A percentile compares a stretch with the other conserved stretches of the same genome.
These are phyloP conservation scores for Talaromyces sp. DNA, from an alignment of 2,329 filamentous ascomycete genomes.

Conservation along the genomic window DNA sequence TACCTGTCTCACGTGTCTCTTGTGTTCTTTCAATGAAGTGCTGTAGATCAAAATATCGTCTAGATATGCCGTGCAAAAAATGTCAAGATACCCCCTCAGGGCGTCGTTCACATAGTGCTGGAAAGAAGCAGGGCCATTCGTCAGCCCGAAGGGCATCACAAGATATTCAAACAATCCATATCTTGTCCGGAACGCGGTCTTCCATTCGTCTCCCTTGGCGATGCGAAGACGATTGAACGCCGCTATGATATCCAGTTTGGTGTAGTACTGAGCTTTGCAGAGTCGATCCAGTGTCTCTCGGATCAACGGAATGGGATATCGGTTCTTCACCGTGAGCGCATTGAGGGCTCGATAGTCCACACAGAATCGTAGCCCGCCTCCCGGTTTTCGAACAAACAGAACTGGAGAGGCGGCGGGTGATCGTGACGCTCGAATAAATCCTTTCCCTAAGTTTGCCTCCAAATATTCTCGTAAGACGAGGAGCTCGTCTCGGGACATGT, in stretches of 20 bases:
- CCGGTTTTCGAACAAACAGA: background rate
- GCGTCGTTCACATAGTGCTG: background rate
- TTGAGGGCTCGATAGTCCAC: background rate
- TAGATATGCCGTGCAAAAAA: too few species aligned
- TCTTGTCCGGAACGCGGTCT: background rate
- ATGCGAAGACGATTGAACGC: background rate
- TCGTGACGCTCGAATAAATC: background rate
- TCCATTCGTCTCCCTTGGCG: background rate
- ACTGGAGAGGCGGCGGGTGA: background rate
- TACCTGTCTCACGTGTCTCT: too few species aligned
- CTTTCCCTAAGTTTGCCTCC: background rate
- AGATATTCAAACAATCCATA: slow-evolving; percentile 1
- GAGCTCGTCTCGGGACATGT: background rate
- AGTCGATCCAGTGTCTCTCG: background rate
- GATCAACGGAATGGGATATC: background rate
- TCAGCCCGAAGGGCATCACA: slow-evolving; percentile 7
- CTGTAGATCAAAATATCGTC: too few species aligned
- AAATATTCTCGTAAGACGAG: background rate
- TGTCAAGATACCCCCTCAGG: too few species aligned
- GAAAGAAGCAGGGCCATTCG: background rate
- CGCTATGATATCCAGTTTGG: background rate
- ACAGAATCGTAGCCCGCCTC: background rate
- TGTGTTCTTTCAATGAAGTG: too few species aligned
- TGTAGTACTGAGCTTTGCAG: background rate
- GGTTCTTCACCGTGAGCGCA: background rate